Evolutionary conservation across 2,329 filamentous ascomycete genomes (phyloP).

Genomic region (Ceratocystis colombiana): DNA sequence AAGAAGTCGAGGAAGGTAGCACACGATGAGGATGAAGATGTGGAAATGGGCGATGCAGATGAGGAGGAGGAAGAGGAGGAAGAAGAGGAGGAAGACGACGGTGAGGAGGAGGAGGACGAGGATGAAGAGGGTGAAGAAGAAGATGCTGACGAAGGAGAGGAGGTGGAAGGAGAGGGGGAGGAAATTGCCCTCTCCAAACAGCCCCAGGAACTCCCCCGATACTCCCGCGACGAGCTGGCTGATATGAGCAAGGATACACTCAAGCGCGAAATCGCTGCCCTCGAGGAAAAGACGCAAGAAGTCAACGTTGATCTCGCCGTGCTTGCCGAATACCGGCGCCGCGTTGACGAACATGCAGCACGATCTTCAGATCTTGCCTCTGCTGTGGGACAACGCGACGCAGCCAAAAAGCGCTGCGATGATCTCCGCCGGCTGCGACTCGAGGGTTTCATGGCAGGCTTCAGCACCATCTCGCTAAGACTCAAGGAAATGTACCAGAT

Average conservation of each 20-base stretch:
- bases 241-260: slow-evolving; percentile 55
- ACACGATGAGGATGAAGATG: slow-evolving; percentile 29
- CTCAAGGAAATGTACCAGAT: slow-evolving; percentile 99
- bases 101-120: slow-evolving; percentile 30
- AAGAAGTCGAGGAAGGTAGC: neutral
- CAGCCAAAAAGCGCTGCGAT: slow-evolving; percentile 84
- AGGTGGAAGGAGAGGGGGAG: slow-evolving; percentile 30
- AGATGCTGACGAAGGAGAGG: slow-evolving; percentile 29
- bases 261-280: slow-evolving; percentile 51
- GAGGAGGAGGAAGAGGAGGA: slow-evolving; percentile 27
- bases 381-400: slow-evolving; percentile 68
- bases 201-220: slow-evolving; percentile 59
- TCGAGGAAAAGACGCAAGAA: slow-evolving; percentile 66
- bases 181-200: slow-evolving; percentile 30
- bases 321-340: slow-evolving; percentile 74
- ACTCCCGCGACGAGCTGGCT: slow-evolving; percentile 60
- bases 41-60: slow-evolving; percentile 24
- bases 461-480: slow-evolving; percentile 82
- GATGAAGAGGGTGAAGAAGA: slow-evolving; percentile 28
- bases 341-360: slow-evolving; percentile 70
- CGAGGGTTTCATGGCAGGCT: slow-evolving; percentile 97
- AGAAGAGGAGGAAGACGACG: slow-evolving; percentile 21
- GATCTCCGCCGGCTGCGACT: slow-evolving; percentile 81
- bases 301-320: slow-evolving; percentile 82
- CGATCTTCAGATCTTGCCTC: slow-evolving; percentile 74